Evolutionary conservation across 352 stramenopile species (phyloP), one percentile per base, ranked within the genome.

Genomic region (Blastocystis sp.): DNA sequence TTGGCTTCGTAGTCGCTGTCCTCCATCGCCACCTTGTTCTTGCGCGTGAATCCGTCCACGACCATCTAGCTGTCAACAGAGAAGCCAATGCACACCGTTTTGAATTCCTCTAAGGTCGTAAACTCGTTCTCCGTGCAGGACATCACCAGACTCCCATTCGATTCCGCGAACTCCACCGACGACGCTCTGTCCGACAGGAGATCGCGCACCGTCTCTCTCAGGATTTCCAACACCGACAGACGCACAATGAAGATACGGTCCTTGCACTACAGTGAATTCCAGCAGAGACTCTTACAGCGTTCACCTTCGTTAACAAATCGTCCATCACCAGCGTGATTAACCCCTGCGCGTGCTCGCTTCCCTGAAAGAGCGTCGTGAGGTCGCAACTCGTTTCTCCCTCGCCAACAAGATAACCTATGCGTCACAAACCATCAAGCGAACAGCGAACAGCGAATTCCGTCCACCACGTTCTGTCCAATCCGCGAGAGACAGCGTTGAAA

Each of bases 101-200:
- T 85, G 37, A 85, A 85, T 16, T 85, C 74, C n/a, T 85, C 74
- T 12, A 85, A 35, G 26, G 74, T 69, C 29, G 35, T 33, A n/a
- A 85, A 85, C 37, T 50, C 50, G 35, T 6, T 69, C 61, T 85
- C 74, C 10, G 29, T 85, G 41, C 74, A 85, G 37, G 55, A 35
- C 39, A 85, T 69, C 21, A 13, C 66, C 13, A 45, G 50, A 16
- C 3, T 9, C 39, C 45, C 29, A 2, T 62, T 33, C 19, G 33
- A n/a, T 19, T 85, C 74, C 21, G 74, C 45, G 29, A 85, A 69
- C 12, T 85, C 74, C 4, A 59, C 66, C 24, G 41, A 69, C 3
- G 60, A 50, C 2, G 55, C 61, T 2, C 37, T 3, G 21, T 85
- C 74, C 1, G 74, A 85, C 12, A 85, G 74, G 1, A 85, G n/a